A percentile compares a stretch with the other conserved stretches of the same genome.
These are phyloP conservation scores for Acanthochlamys bracteata DNA, from an alignment of 106 monocot genomes.

Conservation along the genomic window DNA sequence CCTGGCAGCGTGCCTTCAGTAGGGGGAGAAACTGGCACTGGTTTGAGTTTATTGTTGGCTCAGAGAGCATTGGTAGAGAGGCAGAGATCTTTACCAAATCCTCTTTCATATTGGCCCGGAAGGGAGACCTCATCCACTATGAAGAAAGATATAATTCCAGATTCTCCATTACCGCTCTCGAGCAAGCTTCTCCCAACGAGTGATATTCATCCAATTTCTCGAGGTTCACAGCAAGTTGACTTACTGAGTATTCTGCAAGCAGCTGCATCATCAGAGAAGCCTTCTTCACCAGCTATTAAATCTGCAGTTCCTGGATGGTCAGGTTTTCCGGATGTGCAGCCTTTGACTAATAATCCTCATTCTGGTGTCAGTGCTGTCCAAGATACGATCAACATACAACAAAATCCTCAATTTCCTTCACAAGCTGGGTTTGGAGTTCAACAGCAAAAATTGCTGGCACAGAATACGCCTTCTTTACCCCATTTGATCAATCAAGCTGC, in stretches of 20 bases:
- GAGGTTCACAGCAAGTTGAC: slow-evolving; percentile 36
- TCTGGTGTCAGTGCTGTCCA: slow-evolving; percentile 34
- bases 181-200: slow-evolving; percentile 27
- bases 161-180: slow-evolving; percentile 20
- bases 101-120: slow-evolving; percentile 32
- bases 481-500: slow-evolving; percentile 29
- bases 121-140: slow-evolving; percentile 22
- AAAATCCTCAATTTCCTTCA: slow-evolving; percentile 27
- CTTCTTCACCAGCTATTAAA: slow-evolving; percentile 25
- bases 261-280: slow-evolving; percentile 25
- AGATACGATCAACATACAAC: slow-evolving; percentile 32
- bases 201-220: slow-evolving; percentile 29
- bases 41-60: slow-evolving; percentile 48
- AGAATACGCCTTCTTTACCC: slow-evolving; percentile 27
- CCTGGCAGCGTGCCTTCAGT: slow-evolving; percentile 15
- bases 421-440: slow-evolving; percentile 35
- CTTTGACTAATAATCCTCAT: slow-evolving; percentile 20
- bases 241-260: slow-evolving; percentile 51
- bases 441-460: slow-evolving; percentile 34
- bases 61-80: slow-evolving; percentile 53
- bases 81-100: slow-evolving; percentile 31
- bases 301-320: slow-evolving; percentile 38
- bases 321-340: slow-evolving; percentile 32
- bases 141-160: slow-evolving; percentile 27
- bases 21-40: slow-evolving; percentile 29